Evolutionary conservation across 108 stramenopile genomes (phyloP).

Genomic region (Epithemia pelagica): DNA sequence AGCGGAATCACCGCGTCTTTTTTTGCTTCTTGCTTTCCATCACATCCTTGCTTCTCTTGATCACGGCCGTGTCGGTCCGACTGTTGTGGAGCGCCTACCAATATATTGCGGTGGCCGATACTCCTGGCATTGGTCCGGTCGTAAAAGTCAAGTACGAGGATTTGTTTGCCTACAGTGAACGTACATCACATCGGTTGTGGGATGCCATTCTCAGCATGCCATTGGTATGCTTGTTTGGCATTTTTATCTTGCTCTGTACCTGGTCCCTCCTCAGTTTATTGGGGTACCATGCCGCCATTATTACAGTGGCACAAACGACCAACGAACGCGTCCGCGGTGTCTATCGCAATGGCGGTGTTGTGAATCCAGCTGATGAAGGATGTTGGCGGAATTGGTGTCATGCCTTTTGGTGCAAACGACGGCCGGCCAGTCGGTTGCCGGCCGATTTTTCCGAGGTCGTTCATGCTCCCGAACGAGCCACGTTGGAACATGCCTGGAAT

Average conservation of each 20-base stretch:
- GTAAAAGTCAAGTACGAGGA: slow-evolving; percentile 3
- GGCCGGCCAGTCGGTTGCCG: slow-evolving; percentile 24
- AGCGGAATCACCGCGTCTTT: slow-evolving; percentile 86
- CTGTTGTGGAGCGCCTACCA: slow-evolving; percentile 38
- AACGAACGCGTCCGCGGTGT: slow-evolving; percentile 78
- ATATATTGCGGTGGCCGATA: slow-evolving; percentile 9
- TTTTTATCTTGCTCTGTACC: slow-evolving; percentile 61
- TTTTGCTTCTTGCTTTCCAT: slow-evolving; percentile 64
- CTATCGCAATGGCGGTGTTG: slow-evolving; percentile 46
- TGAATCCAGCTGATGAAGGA: slow-evolving; percentile 59
- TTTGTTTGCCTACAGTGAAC: slow-evolving; percentile 5
- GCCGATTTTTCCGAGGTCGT: slow-evolving; percentile 15
- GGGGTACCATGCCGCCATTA: slow-evolving; percentile 70
- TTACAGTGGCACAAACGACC: slow-evolving; percentile 76
- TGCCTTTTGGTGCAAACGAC: slow-evolving; percentile 30
- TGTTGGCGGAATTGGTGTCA: slow-evolving; percentile 63
- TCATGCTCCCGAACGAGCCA: neutral
- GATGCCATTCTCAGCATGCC: slow-evolving; percentile 40
- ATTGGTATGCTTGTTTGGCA: slow-evolving; percentile 47
- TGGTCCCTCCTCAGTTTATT: slow-evolving; percentile 68
- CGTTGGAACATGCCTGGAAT: neutral
- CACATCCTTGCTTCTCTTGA: slow-evolving; percentile 42
- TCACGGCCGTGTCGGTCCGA: slow-evolving; percentile 36
- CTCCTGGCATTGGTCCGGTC: slow-evolving; percentile 4
- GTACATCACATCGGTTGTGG: slow-evolving; percentile 25